Evolutionary conservation across 345 rosid genomes (phyloP).

Genomic region (Fremontodendron californicum): DNA sequence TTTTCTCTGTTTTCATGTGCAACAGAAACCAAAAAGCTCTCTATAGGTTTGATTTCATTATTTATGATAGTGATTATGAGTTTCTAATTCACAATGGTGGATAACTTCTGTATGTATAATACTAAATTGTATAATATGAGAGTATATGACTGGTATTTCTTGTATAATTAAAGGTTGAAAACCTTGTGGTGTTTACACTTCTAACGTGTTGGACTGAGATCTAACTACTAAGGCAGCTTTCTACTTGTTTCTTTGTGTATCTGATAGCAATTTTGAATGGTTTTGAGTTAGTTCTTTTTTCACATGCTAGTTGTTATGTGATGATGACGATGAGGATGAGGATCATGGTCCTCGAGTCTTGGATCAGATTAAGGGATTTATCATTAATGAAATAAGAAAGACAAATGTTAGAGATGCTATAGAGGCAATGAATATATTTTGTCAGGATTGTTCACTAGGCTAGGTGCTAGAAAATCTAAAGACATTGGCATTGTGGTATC

Average conservation of each 20-base stretch:
- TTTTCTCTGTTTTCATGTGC: neutral
- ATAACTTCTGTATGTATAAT: neutral
- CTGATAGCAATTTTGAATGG: neutral
- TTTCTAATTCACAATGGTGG: neutral
- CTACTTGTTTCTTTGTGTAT: neutral
- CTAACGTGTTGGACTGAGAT: neutral
- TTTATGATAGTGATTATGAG: neutral
- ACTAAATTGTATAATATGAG: neutral
- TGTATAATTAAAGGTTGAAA: neutral
- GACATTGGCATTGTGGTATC: too few relatives aligned
- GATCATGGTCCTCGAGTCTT: neutral
- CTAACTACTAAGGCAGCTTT: neutral
- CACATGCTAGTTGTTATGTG: neutral
- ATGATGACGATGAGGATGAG: neutral
- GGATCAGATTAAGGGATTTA: neutral
- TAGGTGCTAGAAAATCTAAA: conserved; percentile 4
- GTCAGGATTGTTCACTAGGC: neutral
- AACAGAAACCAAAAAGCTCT: neutral
- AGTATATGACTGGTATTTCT: neutral
- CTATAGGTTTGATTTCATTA: neutral
- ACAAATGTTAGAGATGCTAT: neutral
- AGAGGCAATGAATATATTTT: neutral
- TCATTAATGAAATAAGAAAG: neutral
- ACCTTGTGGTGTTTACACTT: neutral
- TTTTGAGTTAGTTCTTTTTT: neutral